Evolutionary conservation across 2,329 filamentous ascomycete genomes (phyloP).

Genomic region (Ambrosiella beaveri): DNA sequence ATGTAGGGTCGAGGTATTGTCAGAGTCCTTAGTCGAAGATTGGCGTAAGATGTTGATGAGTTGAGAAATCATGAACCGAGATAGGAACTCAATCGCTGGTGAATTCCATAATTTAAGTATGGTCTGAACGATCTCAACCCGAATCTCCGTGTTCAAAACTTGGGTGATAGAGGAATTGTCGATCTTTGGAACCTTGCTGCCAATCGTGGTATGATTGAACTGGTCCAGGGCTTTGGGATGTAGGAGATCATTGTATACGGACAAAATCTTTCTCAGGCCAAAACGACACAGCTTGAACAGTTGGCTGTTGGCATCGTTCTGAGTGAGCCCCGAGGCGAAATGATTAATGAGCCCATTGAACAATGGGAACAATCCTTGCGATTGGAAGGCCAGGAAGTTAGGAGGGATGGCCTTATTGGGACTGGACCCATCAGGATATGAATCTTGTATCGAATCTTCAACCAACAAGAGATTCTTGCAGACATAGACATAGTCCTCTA

Average conservation of each 20-base stretch:
- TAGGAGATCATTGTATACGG: conserved; percentile 41
- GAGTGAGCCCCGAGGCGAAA: conserved; percentile 40
- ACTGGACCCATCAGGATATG: conserved; percentile 14
- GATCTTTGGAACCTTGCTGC: not conserved
- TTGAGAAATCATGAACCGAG: conserved; percentile 18
- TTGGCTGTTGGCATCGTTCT: conserved; percentile 16
- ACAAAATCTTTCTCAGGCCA: conserved; percentile 65
- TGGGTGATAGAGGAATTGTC: not conserved
- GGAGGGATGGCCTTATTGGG: conserved; percentile 47
- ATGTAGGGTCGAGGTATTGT: not conserved
- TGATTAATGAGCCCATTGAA: conserved; percentile 55
- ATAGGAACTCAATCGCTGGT: conserved; percentile 62
- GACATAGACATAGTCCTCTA: conserved; percentile 57
- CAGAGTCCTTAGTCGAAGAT: conserved; percentile 2
- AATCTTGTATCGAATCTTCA: conserved; percentile 61
- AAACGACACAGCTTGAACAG: not conserved
- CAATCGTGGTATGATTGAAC: conserved; percentile 4
- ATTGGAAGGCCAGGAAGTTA: conserved; percentile 74
- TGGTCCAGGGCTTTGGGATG: conserved; percentile 6
- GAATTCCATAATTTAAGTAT: conserved; percentile 74
- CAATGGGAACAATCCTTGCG: conserved; percentile 55
- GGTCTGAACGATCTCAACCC: conserved; percentile 60
- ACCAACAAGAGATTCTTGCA: conserved; percentile 65
- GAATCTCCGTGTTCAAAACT: conserved; percentile 48
- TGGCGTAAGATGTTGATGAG: conserved; percentile 8